These are phyloP conservation scores for Aegilops bicornis DNA, from an alignment of 176 grass and related monocot species.

Conservation along the genomic window DNA sequence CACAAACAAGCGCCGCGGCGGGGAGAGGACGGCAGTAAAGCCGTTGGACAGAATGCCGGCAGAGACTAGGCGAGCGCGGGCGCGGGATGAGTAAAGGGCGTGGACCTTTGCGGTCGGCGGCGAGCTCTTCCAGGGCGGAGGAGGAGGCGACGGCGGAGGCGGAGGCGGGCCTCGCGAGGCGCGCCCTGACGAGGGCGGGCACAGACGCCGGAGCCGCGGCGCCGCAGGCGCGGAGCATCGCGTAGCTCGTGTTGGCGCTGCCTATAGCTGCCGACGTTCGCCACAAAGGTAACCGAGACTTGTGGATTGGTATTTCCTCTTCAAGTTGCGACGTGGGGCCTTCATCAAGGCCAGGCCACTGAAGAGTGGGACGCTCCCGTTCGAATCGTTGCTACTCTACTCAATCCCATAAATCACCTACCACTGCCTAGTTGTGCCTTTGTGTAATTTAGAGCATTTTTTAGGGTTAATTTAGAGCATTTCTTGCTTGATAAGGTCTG, in stretches of 20 bases:
- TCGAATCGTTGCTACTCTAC: too few species aligned
- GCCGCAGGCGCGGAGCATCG: slow-evolving; percentile 51
- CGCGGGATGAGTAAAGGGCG: not conserved
- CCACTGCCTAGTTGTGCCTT: too few species aligned
- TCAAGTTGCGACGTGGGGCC: not conserved
- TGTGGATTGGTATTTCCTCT: slow-evolving; percentile 19
- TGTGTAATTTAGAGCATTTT: too few species aligned
- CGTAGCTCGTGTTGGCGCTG: not conserved
- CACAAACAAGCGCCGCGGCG: not conserved
- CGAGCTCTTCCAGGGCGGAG: slow-evolving; percentile 59
- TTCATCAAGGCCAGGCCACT: too few species aligned
- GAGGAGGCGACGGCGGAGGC: not conserved
- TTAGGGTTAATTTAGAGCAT: too few species aligned
- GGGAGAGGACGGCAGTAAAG: not conserved
- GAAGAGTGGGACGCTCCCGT: too few species aligned
- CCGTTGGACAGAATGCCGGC: not conserved
- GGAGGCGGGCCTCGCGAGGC: slow-evolving; percentile 39
- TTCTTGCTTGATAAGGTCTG: too few species aligned
- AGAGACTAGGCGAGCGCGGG: not conserved
- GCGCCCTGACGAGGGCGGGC: slow-evolving; percentile 44
- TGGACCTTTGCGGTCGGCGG: slow-evolving; percentile 78
- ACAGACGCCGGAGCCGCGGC: slow-evolving; percentile 28
- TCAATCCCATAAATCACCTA: too few species aligned
- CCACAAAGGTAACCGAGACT: not conserved
- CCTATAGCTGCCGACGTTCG: not conserved